Base-by-base conservation (phyloP, 352 stramenopile species). In the Globisporangium acanthophoron region DNA sequence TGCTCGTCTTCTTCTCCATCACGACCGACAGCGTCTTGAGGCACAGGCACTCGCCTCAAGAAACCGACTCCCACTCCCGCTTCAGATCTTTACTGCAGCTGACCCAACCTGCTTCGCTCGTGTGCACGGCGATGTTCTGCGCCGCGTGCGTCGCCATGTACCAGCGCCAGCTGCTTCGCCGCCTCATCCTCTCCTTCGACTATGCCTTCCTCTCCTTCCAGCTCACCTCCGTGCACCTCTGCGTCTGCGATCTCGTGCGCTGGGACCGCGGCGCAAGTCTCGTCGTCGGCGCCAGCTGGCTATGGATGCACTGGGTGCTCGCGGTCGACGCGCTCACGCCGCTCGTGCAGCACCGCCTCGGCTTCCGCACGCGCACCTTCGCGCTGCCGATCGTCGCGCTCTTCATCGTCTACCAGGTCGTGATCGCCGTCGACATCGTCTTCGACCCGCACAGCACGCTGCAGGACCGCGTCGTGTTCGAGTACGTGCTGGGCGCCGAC, bases 161-260 rank as follows among this genome's bases (percentile, higher is more conserved):
- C 37, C 59, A 76, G 37, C 62, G 59, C 0, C 58, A 70, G 29
- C 47, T 78, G 31, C 61, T 77, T 41, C 53, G 62, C 9, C 59
- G 62, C 16, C 46, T 76, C 31, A 37, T 71, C 16, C 64, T 65
- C n/a, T 76, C 66, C 27, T 80, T 80, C 46, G 72, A 80, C 43
- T 74, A 76, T 35, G 43, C 54, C 3, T 76, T 76, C 37, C 50
- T 76, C n/a, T 71, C 69, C 33, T 33, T 74, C 21, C 69, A 80
- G 58, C 49, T 76, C 37, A 67, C 64, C 3, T 13, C 71, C 18
- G 57, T 61, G 12, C 62, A 73, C 47, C 8, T 72, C 5, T 68
- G 63, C 7, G 39, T 70, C 3, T 73, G 66, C 31, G 66, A 76
- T 52, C 27, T 80, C 13, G 65, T 74, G 27, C 31, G 29, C 5